Conservation (phyloP, 768 basidiomycete genomes). For the Suillus americanus region DNA sequence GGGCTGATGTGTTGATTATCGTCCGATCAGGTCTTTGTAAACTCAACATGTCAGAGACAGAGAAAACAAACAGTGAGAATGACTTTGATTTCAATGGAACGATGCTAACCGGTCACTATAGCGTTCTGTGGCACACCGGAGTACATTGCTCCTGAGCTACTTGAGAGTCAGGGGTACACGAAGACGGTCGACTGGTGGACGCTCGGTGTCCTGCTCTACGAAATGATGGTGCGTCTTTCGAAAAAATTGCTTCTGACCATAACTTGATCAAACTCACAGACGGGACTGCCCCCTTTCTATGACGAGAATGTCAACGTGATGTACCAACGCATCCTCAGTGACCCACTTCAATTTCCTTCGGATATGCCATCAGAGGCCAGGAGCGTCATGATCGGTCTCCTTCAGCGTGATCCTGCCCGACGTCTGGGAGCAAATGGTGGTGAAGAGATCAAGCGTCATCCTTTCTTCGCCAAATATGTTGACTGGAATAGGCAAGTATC, state of each 20-base stretch:
- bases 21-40: constrained; percentile 70
- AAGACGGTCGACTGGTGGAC: constrained; percentile 99
- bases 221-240: constrained; percentile 76
- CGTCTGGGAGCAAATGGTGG: constrained; percentile 92
- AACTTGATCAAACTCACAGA: constrained; percentile 42
- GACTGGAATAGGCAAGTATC: constrained; percentile 77
- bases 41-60: constrained; percentile 95
- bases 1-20: constrained; percentile 7
- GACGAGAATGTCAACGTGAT: constrained; percentile 98
- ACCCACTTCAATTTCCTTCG: constrained; percentile 88
- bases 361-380: constrained; percentile 88
- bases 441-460: constrained; percentile 93
- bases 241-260: neutral
- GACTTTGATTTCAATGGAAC: neutral
- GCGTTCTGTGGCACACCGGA: constrained; percentile 99
- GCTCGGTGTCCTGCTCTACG: constrained; percentile 91
- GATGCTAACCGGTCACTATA: constrained; percentile 28
- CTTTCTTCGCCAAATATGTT: constrained; percentile 92
- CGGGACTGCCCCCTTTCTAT: constrained; percentile 97
- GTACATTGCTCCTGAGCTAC: constrained; percentile 96
- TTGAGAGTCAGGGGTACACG: constrained; percentile 95
- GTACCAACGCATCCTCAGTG: constrained; percentile 93
- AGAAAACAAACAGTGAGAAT: constrained; percentile 92
- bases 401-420: constrained; percentile 84
- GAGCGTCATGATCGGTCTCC: constrained; percentile 83